A percentile compares a stretch with the other conserved stretches of the same genome.
phyloP scores from a whole-genome alignment of 1,284 basidiomycete species.

The Trichosporon ovoides region DNA sequence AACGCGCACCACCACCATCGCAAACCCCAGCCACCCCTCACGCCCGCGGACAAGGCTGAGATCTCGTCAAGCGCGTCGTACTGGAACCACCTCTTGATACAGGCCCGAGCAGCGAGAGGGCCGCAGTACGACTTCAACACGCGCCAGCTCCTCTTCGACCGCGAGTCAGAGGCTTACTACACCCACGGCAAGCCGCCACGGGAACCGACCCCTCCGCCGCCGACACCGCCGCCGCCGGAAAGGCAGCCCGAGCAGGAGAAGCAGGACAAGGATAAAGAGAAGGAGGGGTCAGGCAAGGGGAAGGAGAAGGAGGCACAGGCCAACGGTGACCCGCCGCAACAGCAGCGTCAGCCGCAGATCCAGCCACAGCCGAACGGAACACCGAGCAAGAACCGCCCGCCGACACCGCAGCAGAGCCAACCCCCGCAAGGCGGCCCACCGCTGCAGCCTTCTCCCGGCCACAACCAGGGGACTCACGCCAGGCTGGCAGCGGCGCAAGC shows the following conservation, averaged over 20 bases:
- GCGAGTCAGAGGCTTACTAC: conserved; percentile 35
- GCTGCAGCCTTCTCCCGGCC: background rate
- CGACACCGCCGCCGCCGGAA: conserved; percentile 5
- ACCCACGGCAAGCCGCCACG: conserved; percentile 28
- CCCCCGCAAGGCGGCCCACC: background rate
- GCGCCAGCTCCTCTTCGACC: conserved; percentile 40
- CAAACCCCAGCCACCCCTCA: conserved; percentile 2
- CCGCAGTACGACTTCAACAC: conserved; percentile 49
- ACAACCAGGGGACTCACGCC: background rate
- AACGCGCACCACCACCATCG: conserved; percentile 5
- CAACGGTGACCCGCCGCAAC: background rate
- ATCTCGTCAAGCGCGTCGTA: conserved; percentile 16
- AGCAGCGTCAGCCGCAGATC: background rate
- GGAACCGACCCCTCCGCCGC: conserved; percentile 6
- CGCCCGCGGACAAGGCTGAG: conserved; percentile 4
- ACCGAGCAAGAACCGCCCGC: background rate
- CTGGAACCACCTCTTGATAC: conserved; percentile 43
- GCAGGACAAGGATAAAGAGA: background rate
- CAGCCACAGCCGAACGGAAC: conserved; percentile 1
- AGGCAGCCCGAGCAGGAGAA: background rate
- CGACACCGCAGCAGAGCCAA: too few species aligned
- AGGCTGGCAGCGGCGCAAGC: background rate
- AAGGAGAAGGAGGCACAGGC: background rate
- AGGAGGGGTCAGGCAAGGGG: background rate
- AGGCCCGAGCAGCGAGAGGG: conserved; percentile 42